These are phyloP conservation scores for Tricholoma sp. DNA, from an alignment of 768 basidiomycete genomes.

Conservation along the genomic window DNA sequence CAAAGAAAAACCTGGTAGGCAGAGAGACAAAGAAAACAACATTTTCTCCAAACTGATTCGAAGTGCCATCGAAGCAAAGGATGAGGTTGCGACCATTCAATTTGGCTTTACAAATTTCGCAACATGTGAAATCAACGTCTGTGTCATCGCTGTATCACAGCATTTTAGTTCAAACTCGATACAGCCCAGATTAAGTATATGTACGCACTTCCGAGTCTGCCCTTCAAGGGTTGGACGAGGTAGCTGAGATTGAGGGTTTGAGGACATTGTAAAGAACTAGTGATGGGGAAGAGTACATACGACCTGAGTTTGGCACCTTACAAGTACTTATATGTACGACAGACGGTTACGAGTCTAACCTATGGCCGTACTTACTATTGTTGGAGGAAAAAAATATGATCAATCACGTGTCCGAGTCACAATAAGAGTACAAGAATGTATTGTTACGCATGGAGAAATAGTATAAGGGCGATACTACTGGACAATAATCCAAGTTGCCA, in stretches of 20 bases:
- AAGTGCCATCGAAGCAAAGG: neutral
- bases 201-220: neutral
- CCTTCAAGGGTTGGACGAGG: neutral
- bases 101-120: neutral
- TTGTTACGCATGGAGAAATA: no score
- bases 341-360: no score
- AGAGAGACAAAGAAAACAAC: neutral
- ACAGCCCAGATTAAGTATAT: neutral
- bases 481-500: no score
- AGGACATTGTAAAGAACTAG: neutral
- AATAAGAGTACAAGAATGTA: no score
- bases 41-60: neutral
- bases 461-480: no score
- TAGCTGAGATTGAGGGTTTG: neutral
- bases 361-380: no score
- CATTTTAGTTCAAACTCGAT: neutral
- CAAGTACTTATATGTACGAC: no score
- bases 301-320: no score
- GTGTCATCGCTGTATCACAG: neutral
- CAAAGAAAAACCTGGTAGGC: neutral
- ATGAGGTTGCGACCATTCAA: neutral
- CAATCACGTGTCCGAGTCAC: no score
- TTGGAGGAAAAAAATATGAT: no score
- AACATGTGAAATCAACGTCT: neutral
- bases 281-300: neutral